Base-by-base conservation (phyloP, 192 early-diverging fungal genomes). In the Gigaspora rosea region DNA sequence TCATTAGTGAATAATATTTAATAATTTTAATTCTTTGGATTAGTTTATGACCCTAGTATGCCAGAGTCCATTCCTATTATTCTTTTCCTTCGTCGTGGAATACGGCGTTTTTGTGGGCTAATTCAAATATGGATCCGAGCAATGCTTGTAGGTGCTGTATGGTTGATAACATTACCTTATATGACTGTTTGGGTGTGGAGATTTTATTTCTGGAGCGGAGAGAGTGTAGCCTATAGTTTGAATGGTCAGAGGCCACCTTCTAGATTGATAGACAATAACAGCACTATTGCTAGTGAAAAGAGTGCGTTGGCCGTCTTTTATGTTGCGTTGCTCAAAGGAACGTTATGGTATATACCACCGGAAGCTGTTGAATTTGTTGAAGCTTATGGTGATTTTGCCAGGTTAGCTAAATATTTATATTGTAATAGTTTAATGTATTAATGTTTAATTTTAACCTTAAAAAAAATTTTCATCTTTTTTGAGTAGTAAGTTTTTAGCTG, bases 81-180 rank as follows among this genome's bases (percentile, higher is more conserved):
- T 56, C 82, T 93, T 10, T 83, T 94, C n/a, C 27, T 90, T 27
- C 86, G 84, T 48, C 86, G 89, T 71, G 66, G 88, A 20, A 54
- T 83, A 22, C 86, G 89, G 33, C 84, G 82, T 51, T 54, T 82
- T 5, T 69, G 65, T 48, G 82, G 84, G 1, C 75, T 90, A 12
- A 64, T 90, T 18, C 58, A 69, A 18, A 77, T 82, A 5, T 66
- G 86, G 22, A 76, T 90, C 10, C 86, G 96, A 16, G 82, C 89
- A n/a, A 51, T 92, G 0, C 69, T 95, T 8, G 93, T 95, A 1
- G 76, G 81, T 11, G 80, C 78, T 18, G 85, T 94, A 59, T 98
- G 96, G 96, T 85, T 95, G 46, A 86, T 94, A 15, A 73, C 89
- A 59, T 85, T 98, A 36, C 96, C 96, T 15, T 94, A 92, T 68